Evolutionary conservation across 768 basidiomycete species (phyloP).

Genomic region (Lenzites betulinus): DNA sequence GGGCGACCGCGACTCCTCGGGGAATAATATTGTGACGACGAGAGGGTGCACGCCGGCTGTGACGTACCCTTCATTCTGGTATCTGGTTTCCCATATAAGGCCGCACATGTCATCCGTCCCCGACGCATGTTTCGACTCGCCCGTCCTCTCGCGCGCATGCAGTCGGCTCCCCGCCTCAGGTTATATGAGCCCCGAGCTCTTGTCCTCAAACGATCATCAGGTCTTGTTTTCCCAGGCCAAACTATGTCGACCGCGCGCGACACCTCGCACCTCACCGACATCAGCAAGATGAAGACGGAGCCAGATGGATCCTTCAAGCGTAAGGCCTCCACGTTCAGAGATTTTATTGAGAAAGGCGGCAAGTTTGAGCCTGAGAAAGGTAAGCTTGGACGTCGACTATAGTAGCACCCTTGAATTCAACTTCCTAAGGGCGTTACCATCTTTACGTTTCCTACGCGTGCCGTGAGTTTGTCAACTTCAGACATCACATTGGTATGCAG

Average conservation of each 20-base stretch:
- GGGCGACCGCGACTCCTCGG: no score
- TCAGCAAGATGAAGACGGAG: slow-evolving; percentile 53
- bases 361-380: slow-evolving; percentile 77
- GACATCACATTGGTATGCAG: neutral
- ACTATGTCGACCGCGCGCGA: slow-evolving; percentile 25
- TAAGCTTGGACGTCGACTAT: slow-evolving; percentile 31
- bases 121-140: no score
- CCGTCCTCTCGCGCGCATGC: no score
- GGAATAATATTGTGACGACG: no score
- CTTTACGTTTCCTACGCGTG: slow-evolving; percentile 89
- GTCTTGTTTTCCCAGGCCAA: neutral
- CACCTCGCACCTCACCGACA: slow-evolving; percentile 46
- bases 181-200: no score
- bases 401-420: no score
- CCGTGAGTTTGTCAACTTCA: slow-evolving; percentile 57
- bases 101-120: no score
- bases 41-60: no score
- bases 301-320: slow-evolving; percentile 70
- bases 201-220: neutral
- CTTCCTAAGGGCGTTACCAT: slow-evolving; percentile 74
- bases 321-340: slow-evolving; percentile 54
- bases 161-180: neutral
- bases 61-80: no score
- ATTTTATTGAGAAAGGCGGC: slow-evolving; percentile 55
- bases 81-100: no score